Base-by-base conservation (phyloP, 768 basidiomycete species). In the Podaxis mareebaensis region DNA sequence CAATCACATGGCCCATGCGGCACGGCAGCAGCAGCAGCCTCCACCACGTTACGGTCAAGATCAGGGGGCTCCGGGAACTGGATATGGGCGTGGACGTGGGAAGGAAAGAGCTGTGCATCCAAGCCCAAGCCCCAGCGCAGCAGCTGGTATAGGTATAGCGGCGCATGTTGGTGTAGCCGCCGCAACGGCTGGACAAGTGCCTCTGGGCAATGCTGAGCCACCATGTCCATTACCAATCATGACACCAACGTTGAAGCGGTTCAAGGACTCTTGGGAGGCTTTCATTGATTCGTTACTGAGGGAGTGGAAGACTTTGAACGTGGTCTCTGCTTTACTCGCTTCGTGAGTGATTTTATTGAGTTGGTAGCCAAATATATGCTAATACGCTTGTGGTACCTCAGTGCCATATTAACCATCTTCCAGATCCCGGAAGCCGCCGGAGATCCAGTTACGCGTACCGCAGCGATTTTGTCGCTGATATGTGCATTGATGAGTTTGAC, bases 251-350 rank as follows among this genome's bases (percentile, higher is more conserved):
- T 71, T 91, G 44, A 75, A 85, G 7, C 77, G 87, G 53, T 93
- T 93, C 78, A 82, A 83, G 61, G 73, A 77, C 65, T 82, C 85
- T 1, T 92, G 91, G 91, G 91, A 92, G 72, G 73, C 69, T 0
- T 91, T 92, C 66, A 81, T 91, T 11, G 87, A 89, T 60, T 85
- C 87, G 0, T 76, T 92, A n/a, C 64, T 81, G 65, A 80, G 84
- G 28, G 90, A 91, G 67, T 91, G 89, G 89, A 91, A 91, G 76
- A 91, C 89, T 5, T 63, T 81, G 46, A 92, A 92, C 67, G 78
- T 92, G 20, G 84, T 92, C 20, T 91, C 89, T 12, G 91, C 88
- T 6, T 72, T 92, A 30, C 71, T 82, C 20, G 71, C 80, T 24
- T 79, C 80, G 80, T 83, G 54, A 56, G 79, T 72, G 12, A 12